A percentile compares a stretch with the other conserved stretches of the same genome.
phyloP scores from a whole-genome alignment of 257 asterid species.

The Petrea volubilis region DNA sequence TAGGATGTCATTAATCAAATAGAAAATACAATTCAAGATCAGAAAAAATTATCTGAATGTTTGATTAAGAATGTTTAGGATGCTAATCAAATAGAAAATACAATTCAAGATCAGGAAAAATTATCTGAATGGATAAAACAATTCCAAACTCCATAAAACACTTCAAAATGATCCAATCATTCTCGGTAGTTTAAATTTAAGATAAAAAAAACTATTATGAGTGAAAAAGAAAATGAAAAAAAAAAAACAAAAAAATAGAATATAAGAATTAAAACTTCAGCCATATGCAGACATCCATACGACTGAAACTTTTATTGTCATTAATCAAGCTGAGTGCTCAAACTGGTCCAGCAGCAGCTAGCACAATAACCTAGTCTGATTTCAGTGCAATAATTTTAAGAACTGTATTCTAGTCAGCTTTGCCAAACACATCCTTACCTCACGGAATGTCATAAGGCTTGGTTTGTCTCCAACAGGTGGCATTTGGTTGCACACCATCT shows the following conservation, averaged over 20 bases:
- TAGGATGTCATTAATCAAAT: not conserved
- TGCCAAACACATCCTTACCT: conserved; percentile 52
- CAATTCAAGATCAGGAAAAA: too few relatives aligned
- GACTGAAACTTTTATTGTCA: not conserved
- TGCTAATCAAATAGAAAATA: not conserved
- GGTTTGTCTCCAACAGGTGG: conserved; percentile 99
- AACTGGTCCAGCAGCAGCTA: conserved; percentile 8
- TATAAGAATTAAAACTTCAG: too few relatives aligned
- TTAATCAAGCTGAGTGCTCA: conserved; percentile 1
- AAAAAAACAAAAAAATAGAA: too few relatives aligned
- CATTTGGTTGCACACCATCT: conserved; percentile 99
- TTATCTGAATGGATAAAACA: too few relatives aligned
- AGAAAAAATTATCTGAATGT: too few relatives aligned
- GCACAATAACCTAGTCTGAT: not conserved
- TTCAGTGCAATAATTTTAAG: conserved; percentile 11
- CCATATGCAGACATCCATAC: not conserved
- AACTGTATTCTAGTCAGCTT: conserved; percentile 9
- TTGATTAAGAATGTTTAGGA: not conserved
- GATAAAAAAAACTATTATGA: not conserved
- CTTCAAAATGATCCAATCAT: not conserved
- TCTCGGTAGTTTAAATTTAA: not conserved
- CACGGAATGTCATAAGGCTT: conserved; percentile 96
- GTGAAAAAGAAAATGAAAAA: too few relatives aligned
- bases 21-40: not conserved
- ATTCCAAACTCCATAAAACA: not conserved